These are phyloP conservation scores for Amphichorda felina DNA, from an alignment of 2,329 filamentous ascomycete genomes.

Conservation along the genomic window DNA sequence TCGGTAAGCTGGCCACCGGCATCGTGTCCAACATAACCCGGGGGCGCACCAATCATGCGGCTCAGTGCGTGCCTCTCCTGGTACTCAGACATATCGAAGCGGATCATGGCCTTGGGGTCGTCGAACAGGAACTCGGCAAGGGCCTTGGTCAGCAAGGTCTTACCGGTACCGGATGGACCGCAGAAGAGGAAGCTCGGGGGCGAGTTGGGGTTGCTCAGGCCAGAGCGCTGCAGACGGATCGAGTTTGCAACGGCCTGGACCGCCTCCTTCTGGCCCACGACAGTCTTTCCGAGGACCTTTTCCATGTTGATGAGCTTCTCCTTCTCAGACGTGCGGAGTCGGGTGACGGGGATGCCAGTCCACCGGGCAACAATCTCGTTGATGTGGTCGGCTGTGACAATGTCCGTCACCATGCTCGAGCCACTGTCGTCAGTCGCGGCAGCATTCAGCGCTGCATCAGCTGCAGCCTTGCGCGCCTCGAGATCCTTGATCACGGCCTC, in stretches of 20 bases:
- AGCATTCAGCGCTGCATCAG: conserved; percentile 58
- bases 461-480: conserved; percentile 67
- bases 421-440: conserved; percentile 45
- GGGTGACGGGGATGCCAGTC: conserved; percentile 96
- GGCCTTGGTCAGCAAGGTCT: conserved; percentile 93
- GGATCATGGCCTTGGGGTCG: conserved; percentile 93
- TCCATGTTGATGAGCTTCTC: conserved; percentile 99
- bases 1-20: conserved; percentile 93
- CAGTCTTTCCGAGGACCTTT: conserved; percentile 66
- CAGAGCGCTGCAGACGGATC: conserved; percentile 88
- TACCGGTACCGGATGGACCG: conserved; percentile 94
- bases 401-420: conserved; percentile 78
- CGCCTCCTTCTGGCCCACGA: conserved; percentile 90
- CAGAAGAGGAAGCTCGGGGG: conserved; percentile 98
- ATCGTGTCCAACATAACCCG: conserved; percentile 94
- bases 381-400: conserved; percentile 95
- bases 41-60: conserved; percentile 94
- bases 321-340: conserved; percentile 90
- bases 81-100: conserved; percentile 99
- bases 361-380: conserved; percentile 95
- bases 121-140: conserved; percentile 97
- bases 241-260: conserved; percentile 90
- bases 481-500: conserved; percentile 68
- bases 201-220: conserved; percentile 89
- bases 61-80: conserved; percentile 93